These are phyloP conservation scores for Porodaedalea pini DNA, from an alignment of 1,284 basidiomycete genomes.

Conservation along the genomic window DNA sequence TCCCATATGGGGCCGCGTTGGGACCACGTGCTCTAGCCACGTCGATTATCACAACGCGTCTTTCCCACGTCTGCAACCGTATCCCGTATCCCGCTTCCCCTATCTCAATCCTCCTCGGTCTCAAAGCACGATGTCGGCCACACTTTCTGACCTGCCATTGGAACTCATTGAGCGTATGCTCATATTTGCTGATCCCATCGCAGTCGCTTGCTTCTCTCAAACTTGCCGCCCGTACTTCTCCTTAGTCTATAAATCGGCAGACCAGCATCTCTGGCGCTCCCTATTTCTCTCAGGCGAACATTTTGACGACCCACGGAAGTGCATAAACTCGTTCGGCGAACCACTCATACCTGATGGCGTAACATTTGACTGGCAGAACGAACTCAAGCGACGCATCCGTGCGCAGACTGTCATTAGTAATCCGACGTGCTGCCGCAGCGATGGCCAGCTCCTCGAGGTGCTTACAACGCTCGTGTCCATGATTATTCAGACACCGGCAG, in stretches of 20 bases:
- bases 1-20: no score
- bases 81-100: no score
- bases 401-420: constrained; percentile 42
- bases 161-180: constrained; percentile 9
- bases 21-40: no score
- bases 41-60: no score
- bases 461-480: constrained; percentile 49
- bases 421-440: constrained; percentile 33
- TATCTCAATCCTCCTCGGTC: no score
- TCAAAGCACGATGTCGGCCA: no score
- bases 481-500: constrained; percentile 39
- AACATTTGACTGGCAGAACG: constrained; percentile 48
- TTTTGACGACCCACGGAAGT: constrained; percentile 50
- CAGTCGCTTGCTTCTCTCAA: constrained; percentile 3
- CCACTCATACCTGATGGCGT: constrained; percentile 22
- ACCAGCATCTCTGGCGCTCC: constrained; percentile 54
- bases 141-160: constrained; percentile 6
- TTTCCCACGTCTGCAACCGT: no score
- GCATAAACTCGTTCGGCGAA: constrained; percentile 42
- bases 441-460: constrained; percentile 37
- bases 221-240: constrained; percentile 37
- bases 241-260: constrained; percentile 43
- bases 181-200: not conserved
- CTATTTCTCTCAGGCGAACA: constrained; percentile 44
- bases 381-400: constrained; percentile 49